Conservation (phyloP, 768 basidiomycete genomes). For the Rhodotorula graminis region DNA sequence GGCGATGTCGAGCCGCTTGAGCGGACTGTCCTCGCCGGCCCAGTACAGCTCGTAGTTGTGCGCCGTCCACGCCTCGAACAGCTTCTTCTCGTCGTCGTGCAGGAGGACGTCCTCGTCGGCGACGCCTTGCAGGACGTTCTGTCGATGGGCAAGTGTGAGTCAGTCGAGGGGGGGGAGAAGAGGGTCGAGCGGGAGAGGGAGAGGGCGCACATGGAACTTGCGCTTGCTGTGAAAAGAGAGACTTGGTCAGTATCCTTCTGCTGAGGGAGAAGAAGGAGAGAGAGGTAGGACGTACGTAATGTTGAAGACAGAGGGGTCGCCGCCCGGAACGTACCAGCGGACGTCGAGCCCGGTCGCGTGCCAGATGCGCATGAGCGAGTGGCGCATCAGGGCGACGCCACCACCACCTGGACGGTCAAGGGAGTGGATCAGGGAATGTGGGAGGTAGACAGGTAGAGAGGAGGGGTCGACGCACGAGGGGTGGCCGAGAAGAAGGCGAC, state of each 20-base stretch:
- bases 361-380: constrained; percentile 84
- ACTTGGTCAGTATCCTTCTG: background rate
- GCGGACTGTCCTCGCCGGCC: constrained; percentile 66
- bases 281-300: constrained; percentile 1
- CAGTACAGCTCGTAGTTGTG: constrained; percentile 72
- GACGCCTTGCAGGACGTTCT: constrained; percentile 72
- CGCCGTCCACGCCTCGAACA: constrained; percentile 64
- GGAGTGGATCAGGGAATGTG: too few relatives aligned
- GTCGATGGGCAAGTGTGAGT: background rate
- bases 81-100: constrained; percentile 69
- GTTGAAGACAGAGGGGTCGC: constrained; percentile 18
- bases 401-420: constrained; percentile 62
- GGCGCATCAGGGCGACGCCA: constrained; percentile 92
- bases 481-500: constrained; percentile 94
- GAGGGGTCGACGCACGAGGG: constrained; percentile 55
- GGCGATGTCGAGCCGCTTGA: constrained; percentile 62
- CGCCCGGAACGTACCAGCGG: constrained; percentile 62
- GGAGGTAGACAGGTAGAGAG: too few relatives aligned
- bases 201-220: constrained; percentile 43
- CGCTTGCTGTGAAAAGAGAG: constrained; percentile 36
- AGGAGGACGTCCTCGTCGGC: constrained; percentile 71
- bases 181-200: background rate
- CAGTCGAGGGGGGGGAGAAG: background rate
- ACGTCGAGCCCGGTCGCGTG: constrained; percentile 70
- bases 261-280: too few relatives aligned